Evolutionary conservation across 2,329 filamentous ascomycete genomes (phyloP), one percentile per base, ranked within the genome.

Genomic region (Beauveria bassiana): DNA sequence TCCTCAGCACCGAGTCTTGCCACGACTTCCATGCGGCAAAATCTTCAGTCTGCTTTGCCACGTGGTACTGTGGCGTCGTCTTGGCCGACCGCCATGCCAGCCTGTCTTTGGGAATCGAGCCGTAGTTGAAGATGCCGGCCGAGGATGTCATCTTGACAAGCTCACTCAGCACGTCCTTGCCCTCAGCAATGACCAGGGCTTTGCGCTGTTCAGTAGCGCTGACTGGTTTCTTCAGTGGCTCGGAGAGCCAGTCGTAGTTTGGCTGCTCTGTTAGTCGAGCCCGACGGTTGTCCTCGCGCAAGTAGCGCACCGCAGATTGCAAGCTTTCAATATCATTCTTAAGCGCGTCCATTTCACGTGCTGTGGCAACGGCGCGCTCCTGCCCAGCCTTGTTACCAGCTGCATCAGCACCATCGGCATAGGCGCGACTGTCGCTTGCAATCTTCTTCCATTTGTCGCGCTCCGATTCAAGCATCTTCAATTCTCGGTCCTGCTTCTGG

Each of bases 391-490:
- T 84, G 63, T 79, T 76, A 16, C 77, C 78, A 18, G 77, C 79
- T 49, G 78, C 77, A 42, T 78, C 78, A n/a, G 77, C 78, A 5
- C 75, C 78, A 59, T 82, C 80, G n/a, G 78, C 81, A 63, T 81
- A 83, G 10, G 79, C 79, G 26, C 79, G 78, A 66, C 78, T 82
- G 68, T 87, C 85, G 68, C 84, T 84, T 5, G 86, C 87, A 64
- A 85, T 80, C 78, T 87, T 87, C 78, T 87, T 87, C 86, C 85
- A 88, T 70, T 86, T 86, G 72, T 88, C 86, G 56, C 85, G 80
- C 68, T 89, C 86, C 3, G 79, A 77, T 73, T 89, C 87, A 55
- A 89, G 78, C 2, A 75, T 77, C 72, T 85, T 84, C 68, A 87
- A 80, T 71, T 89, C 86, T 59, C 85, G 83, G 68, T 87, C 85